These are phyloP conservation scores for Starmerella stigmatis DNA, from an alignment of 805 yeast genomes.

Conservation along the genomic window DNA sequence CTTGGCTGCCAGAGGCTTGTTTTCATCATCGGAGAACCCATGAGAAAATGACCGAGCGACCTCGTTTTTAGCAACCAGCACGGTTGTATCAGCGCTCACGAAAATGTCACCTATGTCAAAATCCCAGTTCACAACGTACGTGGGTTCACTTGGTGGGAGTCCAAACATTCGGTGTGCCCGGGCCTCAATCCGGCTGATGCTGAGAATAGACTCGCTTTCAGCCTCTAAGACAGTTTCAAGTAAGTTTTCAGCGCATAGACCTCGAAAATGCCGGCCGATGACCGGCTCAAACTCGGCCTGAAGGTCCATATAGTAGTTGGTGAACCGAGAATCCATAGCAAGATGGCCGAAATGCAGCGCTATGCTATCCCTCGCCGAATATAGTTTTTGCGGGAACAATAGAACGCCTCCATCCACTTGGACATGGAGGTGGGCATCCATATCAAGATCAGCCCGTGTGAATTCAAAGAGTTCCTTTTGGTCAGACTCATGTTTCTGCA, in stretches of 20 bases:
- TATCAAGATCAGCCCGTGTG: constrained; percentile 44
- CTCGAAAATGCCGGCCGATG: constrained; percentile 28
- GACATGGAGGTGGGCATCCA: constrained; percentile 65
- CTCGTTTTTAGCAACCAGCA: constrained; percentile 33
- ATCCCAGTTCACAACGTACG: constrained; percentile 87
- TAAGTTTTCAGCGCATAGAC: constrained; percentile 12
- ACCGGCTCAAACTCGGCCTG: constrained; percentile 63
- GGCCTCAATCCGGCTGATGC: constrained; percentile 48
- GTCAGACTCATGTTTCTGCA: constrained; percentile 4
- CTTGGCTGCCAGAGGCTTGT: constrained; percentile 49
- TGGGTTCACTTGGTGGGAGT: constrained; percentile 75
- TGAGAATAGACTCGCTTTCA: constrained; percentile 30
- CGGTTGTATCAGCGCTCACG: constrained; percentile 43
- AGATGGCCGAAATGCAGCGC: constrained; percentile 54
- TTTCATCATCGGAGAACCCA: constrained; percentile 66
- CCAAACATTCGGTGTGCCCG: constrained; percentile 91
- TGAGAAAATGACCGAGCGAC: constrained; percentile 43
- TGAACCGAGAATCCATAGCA: constrained; percentile 72
- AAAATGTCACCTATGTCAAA: constrained; percentile 52
- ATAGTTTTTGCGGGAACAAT: constrained; percentile 62
- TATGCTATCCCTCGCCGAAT: constrained; percentile 51
- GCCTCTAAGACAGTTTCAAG: constrained; percentile 15
- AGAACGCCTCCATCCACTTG: constrained; percentile 60
- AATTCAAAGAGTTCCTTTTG: constrained; percentile 6
- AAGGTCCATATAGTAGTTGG: constrained; percentile 82